These are phyloP conservation scores for Blastocystis sp. DNA, from an alignment of 352 stramenopile genomes.

Conservation along the genomic window DNA sequence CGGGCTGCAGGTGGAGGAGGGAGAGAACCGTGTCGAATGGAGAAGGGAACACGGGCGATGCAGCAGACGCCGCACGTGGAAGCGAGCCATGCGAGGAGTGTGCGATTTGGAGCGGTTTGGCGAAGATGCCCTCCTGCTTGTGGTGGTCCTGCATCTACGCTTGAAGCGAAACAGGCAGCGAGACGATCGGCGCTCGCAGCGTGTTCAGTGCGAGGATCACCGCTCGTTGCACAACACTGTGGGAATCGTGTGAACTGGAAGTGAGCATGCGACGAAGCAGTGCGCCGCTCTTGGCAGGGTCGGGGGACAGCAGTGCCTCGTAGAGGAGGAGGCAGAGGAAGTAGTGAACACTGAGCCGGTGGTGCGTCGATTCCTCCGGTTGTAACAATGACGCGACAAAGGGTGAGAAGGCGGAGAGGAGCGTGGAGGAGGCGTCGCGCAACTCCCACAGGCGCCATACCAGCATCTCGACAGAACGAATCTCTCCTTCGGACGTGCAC, in stretches of 20 bases:
- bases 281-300: background rate
- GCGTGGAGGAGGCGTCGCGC: background rate
- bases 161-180: background rate
- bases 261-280: background rate
- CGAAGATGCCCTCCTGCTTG: background rate
- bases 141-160: background rate
- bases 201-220: background rate
- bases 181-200: background rate
- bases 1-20: background rate
- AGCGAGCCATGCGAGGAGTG: too few species aligned
- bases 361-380: background rate
- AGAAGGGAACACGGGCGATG: background rate
- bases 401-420: background rate
- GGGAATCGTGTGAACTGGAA: background rate
- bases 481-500: too few species aligned
- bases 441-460: background rate
- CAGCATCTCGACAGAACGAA: background rate
- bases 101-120: background rate
- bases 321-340: background rate
- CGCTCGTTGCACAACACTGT: background rate
- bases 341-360: background rate
- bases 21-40: slow-evolving; percentile 34
- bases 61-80: background rate
- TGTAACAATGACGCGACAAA: background rate
- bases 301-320: background rate